phyloP scores from a whole-genome alignment of 176 grass and related monocot species.

The Musa beccarii region DNA sequence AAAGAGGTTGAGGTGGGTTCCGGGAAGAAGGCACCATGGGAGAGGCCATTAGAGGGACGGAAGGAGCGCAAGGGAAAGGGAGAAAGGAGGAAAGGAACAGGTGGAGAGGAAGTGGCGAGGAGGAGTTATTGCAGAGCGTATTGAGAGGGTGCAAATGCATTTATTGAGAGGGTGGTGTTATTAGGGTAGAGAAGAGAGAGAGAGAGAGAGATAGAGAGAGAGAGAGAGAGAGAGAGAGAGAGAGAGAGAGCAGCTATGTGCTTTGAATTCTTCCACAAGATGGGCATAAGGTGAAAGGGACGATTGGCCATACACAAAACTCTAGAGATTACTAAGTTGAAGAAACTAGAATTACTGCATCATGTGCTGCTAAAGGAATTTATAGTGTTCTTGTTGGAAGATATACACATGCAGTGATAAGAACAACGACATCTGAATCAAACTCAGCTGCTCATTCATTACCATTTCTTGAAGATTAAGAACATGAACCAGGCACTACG shows the following conservation, averaged over 20 bases:
- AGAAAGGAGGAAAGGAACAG: conserved; percentile 43
- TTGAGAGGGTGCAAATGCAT: conserved; percentile 97
- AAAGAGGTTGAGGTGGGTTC: conserved; percentile 18
- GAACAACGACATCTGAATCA: too few species aligned
- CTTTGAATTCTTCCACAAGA: neutral
- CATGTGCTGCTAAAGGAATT: too few species aligned
- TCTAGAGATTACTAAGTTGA: neutral
- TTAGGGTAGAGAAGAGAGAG: conserved; percentile 30
- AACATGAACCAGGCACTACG: too few species aligned
- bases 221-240: neutral
- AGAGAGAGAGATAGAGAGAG: conserved; percentile 6
- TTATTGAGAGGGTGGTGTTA: conserved; percentile 81
- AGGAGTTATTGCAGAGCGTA: conserved; percentile 93
- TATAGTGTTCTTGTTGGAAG: neutral
- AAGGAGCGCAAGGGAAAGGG: conserved; percentile 31
- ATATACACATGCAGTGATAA: conserved; percentile 13
- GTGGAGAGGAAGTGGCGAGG: conserved; percentile 25
- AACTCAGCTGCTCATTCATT: too few species aligned
- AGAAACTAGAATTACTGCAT: too few species aligned
- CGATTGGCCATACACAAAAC: conserved; percentile 3
- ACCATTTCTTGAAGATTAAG: too few species aligned
- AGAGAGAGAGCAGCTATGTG: neutral
- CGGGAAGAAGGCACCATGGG: conserved; percentile 5
- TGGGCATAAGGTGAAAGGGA: conserved; percentile 3
- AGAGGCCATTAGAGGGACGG: conserved; percentile 7